Evolutionary conservation across 768 basidiomycete species (phyloP).

Genomic region (Piloderma croceum): DNA sequence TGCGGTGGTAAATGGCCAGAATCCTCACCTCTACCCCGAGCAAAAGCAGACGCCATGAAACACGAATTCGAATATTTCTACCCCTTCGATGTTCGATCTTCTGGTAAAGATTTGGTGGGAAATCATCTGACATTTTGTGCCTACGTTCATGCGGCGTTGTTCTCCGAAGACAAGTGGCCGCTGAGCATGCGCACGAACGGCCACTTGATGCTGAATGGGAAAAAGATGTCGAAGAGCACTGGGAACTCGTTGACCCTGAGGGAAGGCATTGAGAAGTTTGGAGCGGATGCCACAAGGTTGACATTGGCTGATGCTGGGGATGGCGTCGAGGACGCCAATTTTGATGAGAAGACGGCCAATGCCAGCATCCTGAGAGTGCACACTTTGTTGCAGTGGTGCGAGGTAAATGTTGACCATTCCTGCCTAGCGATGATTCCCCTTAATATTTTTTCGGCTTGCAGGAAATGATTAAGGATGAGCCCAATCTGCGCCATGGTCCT

Average conservation of each 20-base stretch:
- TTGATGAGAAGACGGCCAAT: conserved; percentile 97
- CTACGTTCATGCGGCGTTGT: conserved; percentile 94
- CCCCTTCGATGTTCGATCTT: conserved; percentile 96
- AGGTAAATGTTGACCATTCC: conserved; percentile 46
- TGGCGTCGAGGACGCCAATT: conserved; percentile 97
- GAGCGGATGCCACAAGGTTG: conserved; percentile 91
- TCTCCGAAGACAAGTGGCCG: conserved; percentile 81
- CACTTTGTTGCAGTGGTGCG: conserved; percentile 88
- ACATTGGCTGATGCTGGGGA: conserved; percentile 95
- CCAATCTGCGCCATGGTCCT: conserved; percentile 67
- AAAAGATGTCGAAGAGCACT: conserved; percentile 98
- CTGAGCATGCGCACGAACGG: conserved; percentile 91
- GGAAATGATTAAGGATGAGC: conserved; percentile 76
- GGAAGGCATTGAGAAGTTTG: conserved; percentile 90
- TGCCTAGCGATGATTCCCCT: conserved; percentile 2
- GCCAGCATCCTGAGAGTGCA: conserved; percentile 92
- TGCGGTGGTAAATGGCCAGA: conserved; percentile 72
- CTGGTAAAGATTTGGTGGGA: conserved; percentile 93
- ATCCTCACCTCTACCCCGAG: conserved; percentile 56
- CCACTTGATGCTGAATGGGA: conserved; percentile 93
- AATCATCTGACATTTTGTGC: conserved; percentile 93
- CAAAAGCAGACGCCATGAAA: conserved; percentile 80
- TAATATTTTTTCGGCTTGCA: conserved; percentile 23
- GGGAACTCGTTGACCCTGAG: conserved; percentile 91
- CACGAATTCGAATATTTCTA: conserved; percentile 96